phyloP scores from a whole-genome alignment of 257 asterid genomes.

The Solanum clarkiae region DNA sequence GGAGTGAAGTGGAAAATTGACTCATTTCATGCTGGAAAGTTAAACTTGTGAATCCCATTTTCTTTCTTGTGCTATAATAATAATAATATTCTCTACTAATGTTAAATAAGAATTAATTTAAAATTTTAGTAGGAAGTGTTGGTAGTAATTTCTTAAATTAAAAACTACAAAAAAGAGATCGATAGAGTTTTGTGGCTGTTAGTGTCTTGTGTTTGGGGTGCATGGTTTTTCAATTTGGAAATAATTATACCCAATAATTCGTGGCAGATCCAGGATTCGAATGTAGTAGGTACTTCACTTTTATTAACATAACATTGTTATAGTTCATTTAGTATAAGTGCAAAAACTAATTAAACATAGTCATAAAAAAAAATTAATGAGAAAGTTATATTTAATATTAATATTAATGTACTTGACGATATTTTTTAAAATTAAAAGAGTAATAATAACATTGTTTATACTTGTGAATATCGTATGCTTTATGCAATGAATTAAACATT shows the following conservation, averaged over 20 bases:
- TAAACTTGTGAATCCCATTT: neutral
- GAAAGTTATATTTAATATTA: too few species aligned
- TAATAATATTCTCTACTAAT: neutral
- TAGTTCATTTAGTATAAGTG: too few species aligned
- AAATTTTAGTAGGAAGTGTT: neutral
- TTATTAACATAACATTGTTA: too few species aligned
- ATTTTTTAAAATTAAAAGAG: too few species aligned
- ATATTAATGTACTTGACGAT: too few species aligned
- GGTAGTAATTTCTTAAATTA: neutral
- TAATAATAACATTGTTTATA: too few species aligned
- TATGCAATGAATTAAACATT: too few species aligned
- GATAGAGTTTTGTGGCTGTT: neutral
- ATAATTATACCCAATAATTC: neutral
- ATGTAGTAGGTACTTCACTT: too few species aligned
- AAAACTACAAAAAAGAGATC: neutral
- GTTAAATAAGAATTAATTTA: neutral
- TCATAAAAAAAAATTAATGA: too few species aligned
- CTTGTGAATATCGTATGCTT: too few species aligned
- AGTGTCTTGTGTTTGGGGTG: neutral
- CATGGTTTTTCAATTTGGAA: neutral
- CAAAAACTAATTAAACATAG: too few species aligned
- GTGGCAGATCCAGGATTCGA: too few species aligned
- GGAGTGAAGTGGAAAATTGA: neutral
- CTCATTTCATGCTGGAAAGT: neutral
- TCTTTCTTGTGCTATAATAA: neutral